A percentile compares a stretch with the other conserved stretches of the same genome.
phyloP scores from a whole-genome alignment of 2,329 filamentous ascomycete species.

The Lomentospora prolificans region DNA sequence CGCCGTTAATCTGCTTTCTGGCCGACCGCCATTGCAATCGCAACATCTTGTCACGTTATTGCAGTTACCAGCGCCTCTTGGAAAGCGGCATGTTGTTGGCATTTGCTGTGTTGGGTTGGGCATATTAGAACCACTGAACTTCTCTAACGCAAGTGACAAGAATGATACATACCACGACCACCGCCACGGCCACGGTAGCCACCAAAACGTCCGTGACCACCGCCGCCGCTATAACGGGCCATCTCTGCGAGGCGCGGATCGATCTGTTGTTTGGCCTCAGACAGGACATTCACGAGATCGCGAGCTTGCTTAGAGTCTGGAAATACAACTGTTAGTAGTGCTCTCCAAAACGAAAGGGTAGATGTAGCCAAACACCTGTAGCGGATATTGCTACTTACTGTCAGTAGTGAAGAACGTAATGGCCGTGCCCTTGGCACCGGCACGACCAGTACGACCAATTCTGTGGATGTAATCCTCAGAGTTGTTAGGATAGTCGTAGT shows the following conservation, averaged over 20 bases:
- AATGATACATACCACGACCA: constrained; percentile 38
- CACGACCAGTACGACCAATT: constrained; percentile 91
- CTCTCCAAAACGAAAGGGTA: background rate
- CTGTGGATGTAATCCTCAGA: constrained; percentile 97
- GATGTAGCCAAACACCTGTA: too few relatives aligned
- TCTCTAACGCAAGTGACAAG: constrained; percentile 19
- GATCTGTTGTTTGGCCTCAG: constrained; percentile 96
- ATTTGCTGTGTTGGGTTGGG: constrained; percentile 25
- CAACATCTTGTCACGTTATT: background rate
- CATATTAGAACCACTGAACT: constrained; percentile 23
- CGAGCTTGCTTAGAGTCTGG: constrained; percentile 87
- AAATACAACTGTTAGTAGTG: constrained; percentile 24
- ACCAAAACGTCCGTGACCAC: constrained; percentile 64
- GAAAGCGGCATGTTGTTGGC: constrained; percentile 41
- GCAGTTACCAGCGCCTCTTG: constrained; percentile 39
- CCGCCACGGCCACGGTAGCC: constrained; percentile 55
- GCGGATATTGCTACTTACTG: constrained; percentile 56
- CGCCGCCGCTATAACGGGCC: constrained; percentile 82
- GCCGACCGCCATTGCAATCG: background rate
- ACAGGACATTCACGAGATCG: constrained; percentile 86
- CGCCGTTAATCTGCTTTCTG: background rate
- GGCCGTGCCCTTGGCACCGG: constrained; percentile 87
- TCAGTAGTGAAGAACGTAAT: constrained; percentile 99
- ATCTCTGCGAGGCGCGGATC: constrained; percentile 94
- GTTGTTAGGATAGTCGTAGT: constrained; percentile 99